Percentiles rank a stretch among this genome's conserved stretches.
Evolutionary conservation across 2,329 filamentous ascomycete genomes (phyloP).

Genomic region (Fusarium napiforme): DNA sequence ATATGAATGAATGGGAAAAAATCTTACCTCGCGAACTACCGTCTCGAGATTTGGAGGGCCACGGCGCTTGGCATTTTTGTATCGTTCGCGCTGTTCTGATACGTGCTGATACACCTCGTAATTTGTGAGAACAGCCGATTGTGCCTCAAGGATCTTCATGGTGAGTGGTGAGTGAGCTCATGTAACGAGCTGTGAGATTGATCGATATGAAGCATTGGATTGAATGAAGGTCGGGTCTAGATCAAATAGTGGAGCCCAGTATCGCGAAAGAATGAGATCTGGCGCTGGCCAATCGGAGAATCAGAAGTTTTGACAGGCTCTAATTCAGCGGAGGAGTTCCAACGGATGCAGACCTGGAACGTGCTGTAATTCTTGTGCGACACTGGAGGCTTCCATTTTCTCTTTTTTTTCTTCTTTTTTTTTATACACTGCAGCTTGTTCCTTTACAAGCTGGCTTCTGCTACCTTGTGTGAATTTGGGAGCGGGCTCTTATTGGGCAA

Average conservation of each 20-base stretch:
- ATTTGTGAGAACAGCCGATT: slow-evolving; percentile 76
- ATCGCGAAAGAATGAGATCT: not conserved
- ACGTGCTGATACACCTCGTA: slow-evolving; percentile 78
- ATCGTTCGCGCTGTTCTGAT: slow-evolving; percentile 63
- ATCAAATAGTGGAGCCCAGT: slow-evolving; percentile 21
- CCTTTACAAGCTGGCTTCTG: not conserved
- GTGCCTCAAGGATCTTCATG: slow-evolving; percentile 78
- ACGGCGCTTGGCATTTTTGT: slow-evolving; percentile 62
- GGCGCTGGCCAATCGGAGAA: slow-evolving; percentile 18
- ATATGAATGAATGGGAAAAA: not conserved
- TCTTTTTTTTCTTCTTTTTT: not conserved
- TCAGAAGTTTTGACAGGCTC: not conserved
- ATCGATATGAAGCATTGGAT: not conserved
- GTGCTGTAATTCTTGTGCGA: not conserved
- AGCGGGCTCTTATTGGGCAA: not conserved
- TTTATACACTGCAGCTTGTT: not conserved
- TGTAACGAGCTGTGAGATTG: not conserved
- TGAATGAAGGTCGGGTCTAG: slow-evolving; percentile 15
- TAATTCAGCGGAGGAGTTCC: not conserved
- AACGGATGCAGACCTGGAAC: not conserved
- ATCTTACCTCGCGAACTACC: slow-evolving; percentile 71
- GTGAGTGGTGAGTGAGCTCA: slow-evolving; percentile 19
- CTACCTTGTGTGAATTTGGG: slow-evolving; percentile 15
- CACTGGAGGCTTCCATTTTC: slow-evolving; percentile 2
- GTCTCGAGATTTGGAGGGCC: slow-evolving; percentile 69